These are phyloP conservation scores for Boechera stricta DNA, from an alignment of 345 rosid genomes.

Conservation along the genomic window DNA sequence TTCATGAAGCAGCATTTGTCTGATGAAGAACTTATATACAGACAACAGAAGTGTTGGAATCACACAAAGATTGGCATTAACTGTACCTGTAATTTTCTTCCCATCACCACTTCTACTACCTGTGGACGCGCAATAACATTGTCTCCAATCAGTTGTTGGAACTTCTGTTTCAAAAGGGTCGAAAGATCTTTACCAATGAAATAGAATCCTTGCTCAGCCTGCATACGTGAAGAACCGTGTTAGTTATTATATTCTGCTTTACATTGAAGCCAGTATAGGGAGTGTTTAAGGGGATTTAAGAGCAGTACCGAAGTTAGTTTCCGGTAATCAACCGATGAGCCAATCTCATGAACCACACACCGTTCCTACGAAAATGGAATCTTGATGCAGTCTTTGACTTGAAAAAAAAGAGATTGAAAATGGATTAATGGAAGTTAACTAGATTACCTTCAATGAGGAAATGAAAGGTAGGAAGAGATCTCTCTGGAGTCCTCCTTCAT, in stretches of 20 bases:
- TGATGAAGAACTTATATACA: slow-evolving; percentile 9
- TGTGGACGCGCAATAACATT: slow-evolving; percentile 54
- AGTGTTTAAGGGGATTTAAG: slow-evolving; percentile 12
- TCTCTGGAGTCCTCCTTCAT: slow-evolving; percentile 96
- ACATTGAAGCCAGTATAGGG: slow-evolving; percentile 32
- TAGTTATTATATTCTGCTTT: slow-evolving; percentile 1
- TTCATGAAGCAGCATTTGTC: slow-evolving; percentile 17
- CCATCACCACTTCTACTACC: slow-evolving; percentile 94
- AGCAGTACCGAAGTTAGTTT: slow-evolving; percentile 78
- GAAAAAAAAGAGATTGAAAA: not conserved
- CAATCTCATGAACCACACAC: slow-evolving; percentile 82
- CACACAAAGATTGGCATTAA: slow-evolving; percentile 1
- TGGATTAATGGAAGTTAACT: slow-evolving; percentile 3
- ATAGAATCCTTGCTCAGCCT: slow-evolving; percentile 96
- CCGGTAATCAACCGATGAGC: slow-evolving; percentile 87
- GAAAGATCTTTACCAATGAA: slow-evolving; percentile 75
- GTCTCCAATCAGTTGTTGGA: slow-evolving; percentile 70
- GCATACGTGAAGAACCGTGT: slow-evolving; percentile 32
- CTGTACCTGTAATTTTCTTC: slow-evolving; percentile 76
- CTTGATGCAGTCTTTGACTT: slow-evolving; percentile 1
- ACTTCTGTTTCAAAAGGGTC: slow-evolving; percentile 63
- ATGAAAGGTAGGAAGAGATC: slow-evolving; percentile 96
- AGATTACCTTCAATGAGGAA: slow-evolving; percentile 76
- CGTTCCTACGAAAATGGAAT: slow-evolving; percentile 62
- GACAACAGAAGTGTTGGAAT: slow-evolving; percentile 12